A percentile compares a stretch with the other conserved stretches of the same genome.
Conservation (phyloP, 2,329 filamentous ascomycete genomes). For the Arthrobotrys iridis region DNA sequence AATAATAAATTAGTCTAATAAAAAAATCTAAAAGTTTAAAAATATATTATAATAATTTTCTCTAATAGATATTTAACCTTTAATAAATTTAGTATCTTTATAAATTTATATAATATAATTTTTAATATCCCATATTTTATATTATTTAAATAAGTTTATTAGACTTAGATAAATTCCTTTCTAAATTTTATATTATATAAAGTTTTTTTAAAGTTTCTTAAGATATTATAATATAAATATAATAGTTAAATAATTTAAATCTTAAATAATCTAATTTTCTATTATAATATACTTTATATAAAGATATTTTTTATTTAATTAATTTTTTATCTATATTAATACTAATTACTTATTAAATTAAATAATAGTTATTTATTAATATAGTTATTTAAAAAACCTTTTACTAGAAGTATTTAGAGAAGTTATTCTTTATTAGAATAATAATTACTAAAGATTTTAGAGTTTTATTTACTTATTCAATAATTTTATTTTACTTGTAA, state of each 20-base stretch:
- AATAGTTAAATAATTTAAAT: background rate
- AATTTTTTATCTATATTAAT: background rate
- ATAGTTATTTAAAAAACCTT: too few relatives aligned
- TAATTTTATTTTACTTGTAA: too few relatives aligned
- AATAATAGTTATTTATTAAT: too few relatives aligned
- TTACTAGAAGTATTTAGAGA: too few relatives aligned
- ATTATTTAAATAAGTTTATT: background rate
- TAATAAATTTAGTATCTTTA: background rate
- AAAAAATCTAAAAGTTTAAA: too few relatives aligned
- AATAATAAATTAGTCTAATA: too few relatives aligned
- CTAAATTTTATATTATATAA: conserved; percentile 4
- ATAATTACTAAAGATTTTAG: background rate
- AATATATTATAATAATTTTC: background rate
- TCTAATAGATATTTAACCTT: background rate
- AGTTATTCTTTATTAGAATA: background rate
- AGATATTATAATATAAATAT: background rate
- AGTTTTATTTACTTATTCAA: background rate
- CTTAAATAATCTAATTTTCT: background rate
- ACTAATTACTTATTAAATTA: background rate
- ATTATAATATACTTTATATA: background rate
- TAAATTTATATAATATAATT: background rate
- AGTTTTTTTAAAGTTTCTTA: background rate
- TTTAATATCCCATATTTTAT: background rate
- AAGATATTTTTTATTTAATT: background rate
- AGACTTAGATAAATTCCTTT: background rate